Percentiles rank a stretch among this genome's conserved stretches.
Evolutionary conservation across 306 rosid genomes (phyloP).

Genomic region (Dryas drummondii): DNA sequence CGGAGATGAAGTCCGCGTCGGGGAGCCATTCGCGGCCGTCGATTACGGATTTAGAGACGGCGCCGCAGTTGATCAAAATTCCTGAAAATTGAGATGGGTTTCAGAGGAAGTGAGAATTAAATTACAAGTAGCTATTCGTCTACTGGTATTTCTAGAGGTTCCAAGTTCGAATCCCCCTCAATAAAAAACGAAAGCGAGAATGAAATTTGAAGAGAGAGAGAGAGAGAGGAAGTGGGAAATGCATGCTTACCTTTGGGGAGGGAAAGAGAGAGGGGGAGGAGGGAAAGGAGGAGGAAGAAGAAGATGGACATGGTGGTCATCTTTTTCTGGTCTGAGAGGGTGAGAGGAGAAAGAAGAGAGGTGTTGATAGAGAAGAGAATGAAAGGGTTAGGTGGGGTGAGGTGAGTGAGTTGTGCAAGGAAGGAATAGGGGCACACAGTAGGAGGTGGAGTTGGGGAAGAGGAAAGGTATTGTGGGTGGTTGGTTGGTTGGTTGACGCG

Average conservation of each 20-base stretch:
- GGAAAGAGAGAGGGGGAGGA: constrained; percentile 38
- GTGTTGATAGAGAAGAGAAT: not conserved
- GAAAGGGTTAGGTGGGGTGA: not conserved
- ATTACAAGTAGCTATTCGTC: no score
- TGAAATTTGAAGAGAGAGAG: no score
- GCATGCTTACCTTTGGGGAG: constrained; percentile 47
- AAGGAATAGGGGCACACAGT: constrained; percentile 27
- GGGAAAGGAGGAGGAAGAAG: constrained; percentile 23
- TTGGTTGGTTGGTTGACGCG: constrained; percentile 42
- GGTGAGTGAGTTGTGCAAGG: constrained; percentile 27
- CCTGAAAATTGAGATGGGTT: constrained; percentile 17
- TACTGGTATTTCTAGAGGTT: no score
- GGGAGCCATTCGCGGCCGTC: constrained; percentile 57
- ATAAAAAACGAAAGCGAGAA: not conserved
- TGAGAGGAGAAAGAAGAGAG: not conserved
- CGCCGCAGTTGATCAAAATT: constrained; percentile 59
- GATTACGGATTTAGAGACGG: constrained; percentile 27
- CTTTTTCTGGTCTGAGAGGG: no score
- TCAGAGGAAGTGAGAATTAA: no score
- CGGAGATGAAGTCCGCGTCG: constrained; percentile 43
- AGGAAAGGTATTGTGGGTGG: constrained; percentile 38
- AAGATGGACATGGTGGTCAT: constrained; percentile 36
- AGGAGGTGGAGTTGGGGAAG: constrained; percentile 39
- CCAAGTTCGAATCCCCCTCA: no score
- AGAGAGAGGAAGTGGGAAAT: not conserved